phyloP scores from a whole-genome alignment of 2,329 filamentous ascomycete genomes.

The Escovopsis sp. region DNA sequence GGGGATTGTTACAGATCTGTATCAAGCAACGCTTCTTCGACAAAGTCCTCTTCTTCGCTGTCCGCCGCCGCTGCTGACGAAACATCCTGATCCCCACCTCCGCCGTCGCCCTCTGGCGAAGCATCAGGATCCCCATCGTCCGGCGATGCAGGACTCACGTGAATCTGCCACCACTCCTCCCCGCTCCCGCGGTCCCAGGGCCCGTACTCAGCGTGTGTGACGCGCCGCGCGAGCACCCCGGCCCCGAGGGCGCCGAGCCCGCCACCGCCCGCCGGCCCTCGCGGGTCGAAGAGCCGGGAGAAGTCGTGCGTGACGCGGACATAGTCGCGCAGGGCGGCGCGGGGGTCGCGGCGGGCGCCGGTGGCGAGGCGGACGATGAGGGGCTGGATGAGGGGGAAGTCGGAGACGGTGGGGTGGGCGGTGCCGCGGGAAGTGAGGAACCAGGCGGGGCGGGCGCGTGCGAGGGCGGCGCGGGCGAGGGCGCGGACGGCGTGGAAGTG shows the following conservation, averaged over 20 bases:
- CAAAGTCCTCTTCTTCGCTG: too few species aligned
- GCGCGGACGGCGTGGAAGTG: constrained; percentile 50
- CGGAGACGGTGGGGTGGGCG: constrained; percentile 49
- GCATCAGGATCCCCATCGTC: background rate
- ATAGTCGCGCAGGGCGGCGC: constrained; percentile 43
- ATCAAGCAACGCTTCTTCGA: too few species aligned
- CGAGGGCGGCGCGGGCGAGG: constrained; percentile 32
- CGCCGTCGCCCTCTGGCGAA: too few species aligned
- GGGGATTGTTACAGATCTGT: too few species aligned
- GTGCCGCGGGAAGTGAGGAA: constrained; percentile 40
- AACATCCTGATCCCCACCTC: too few species aligned
- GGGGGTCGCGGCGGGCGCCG: constrained; percentile 41
- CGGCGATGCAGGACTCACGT: constrained; percentile 19
- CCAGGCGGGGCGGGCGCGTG: constrained; percentile 31
- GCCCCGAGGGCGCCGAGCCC: constrained; percentile 5
- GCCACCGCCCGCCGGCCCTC: background rate
- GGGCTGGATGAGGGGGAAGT: constrained; percentile 50
- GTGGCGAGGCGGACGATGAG: constrained; percentile 46
- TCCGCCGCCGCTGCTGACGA: too few species aligned
- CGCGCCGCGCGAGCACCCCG: constrained; percentile 35
- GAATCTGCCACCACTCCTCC: constrained; percentile 26
- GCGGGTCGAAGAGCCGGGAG: constrained; percentile 27
- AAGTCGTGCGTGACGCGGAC: constrained; percentile 45
- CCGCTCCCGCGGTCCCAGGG: constrained; percentile 25
- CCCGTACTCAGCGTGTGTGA: constrained; percentile 26